Evolutionary conservation across 345 rosid species (phyloP).

Genomic region (Brassica carinata): DNA sequence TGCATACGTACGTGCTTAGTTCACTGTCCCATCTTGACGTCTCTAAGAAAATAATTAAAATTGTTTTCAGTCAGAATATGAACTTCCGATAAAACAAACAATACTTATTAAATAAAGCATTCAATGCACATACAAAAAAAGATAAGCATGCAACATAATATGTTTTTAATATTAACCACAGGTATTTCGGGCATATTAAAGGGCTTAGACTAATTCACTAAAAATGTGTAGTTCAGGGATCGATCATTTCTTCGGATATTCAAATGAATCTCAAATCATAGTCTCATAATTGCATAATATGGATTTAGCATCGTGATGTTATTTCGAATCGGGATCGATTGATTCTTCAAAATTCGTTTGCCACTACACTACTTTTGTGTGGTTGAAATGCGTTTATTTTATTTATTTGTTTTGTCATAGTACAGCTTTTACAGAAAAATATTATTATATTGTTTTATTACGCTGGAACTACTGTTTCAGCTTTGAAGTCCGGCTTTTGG

Average conservation of each 20-base stretch:
- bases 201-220: no score
- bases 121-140: not conserved
- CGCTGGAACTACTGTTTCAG: not conserved
- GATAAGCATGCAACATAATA: not conserved
- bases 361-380: no score
- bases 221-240: no score
- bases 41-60: not conserved
- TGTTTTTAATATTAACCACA: not conserved
- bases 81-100: not conserved
- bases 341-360: no score
- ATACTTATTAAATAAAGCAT: not conserved
- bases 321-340: no score
- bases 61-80: not conserved
- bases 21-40: constrained; percentile 16
- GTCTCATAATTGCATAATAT: no score
- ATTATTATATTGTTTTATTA: not conserved
- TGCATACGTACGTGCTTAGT: constrained; percentile 21
- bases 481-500: not conserved
- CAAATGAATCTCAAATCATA: no score
- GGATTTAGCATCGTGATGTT: no score
- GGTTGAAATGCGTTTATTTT: no score
- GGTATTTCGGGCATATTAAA: no score
- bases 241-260: no score
- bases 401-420: not conserved
- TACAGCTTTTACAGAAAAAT: not conserved